Evolutionary conservation across 495 filamentous ascomycete genomes (phyloP), one percentile per base, ranked within the genome.

Genomic region (Eremomyces bilateralis): DNA sequence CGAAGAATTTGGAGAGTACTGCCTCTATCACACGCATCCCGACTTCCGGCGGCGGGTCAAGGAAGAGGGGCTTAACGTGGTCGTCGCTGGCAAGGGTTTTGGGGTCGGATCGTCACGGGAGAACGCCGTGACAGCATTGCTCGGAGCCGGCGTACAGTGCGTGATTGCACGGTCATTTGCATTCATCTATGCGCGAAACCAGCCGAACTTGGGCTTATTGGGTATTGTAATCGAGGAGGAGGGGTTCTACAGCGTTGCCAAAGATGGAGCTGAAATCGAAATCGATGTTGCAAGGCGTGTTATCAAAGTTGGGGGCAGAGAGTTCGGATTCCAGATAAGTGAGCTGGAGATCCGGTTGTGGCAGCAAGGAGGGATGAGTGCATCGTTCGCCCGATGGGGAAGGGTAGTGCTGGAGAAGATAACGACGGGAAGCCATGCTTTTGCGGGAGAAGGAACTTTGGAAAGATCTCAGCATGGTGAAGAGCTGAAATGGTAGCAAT

Each of bases 81-180:
- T 60, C 3, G 53, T 63, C 2, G 58, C 57, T 4, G 57, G 53
- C 0, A 49, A 55, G 31, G 58, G 41, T 0, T 63, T 63, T 37
- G 58, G 57, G 1, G 52, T 52, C 36, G 60, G 60, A 3, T 59
- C 53, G 8, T 61, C 57, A 0, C 53, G 57, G 1, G 52, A 61
- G 38, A 42, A 58, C 16, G 59, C 60, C 1, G 52, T 58, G 1
- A 47, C 41, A 37, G 58, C 57, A 5, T 44, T 59, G 13, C 38
- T 53, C 4, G 53, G 52, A 35, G 37, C 20, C 32, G 53, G 52
- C 10, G 45, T 60, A 10, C 30, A 54, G 41, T 53, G 46, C 31
- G 50, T 63, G 6, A 57, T 61, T 33, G 57, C 58, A 4, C 49
- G 47, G 25, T 56, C 52, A 2, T 61, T 57, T 29, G 43, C 53